A percentile compares a stretch with the other conserved stretches of the same genome.
Conservation (phyloP, 768 basidiomycete species). For the Boletus fagicola region DNA sequence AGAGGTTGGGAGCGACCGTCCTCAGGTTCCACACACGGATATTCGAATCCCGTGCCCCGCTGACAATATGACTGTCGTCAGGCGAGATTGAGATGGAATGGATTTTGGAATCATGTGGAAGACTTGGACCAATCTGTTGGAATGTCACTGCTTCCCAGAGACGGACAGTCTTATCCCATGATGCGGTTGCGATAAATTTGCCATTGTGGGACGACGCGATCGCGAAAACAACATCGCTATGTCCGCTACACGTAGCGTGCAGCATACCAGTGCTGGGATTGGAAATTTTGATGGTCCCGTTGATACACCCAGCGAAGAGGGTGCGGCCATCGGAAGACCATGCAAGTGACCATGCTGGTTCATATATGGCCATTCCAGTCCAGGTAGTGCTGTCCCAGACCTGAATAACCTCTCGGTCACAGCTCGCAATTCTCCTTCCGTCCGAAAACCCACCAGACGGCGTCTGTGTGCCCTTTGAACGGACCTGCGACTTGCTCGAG, state of each 20-base stretch:
- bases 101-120: constrained; percentile 12
- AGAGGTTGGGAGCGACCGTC: constrained; percentile 2
- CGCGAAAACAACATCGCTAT: constrained; percentile 14
- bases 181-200: constrained; percentile 28
- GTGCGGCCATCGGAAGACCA: too few species aligned
- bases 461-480: constrained; percentile 8
- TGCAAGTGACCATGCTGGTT: not conserved
- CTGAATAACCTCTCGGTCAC: constrained; percentile 17
- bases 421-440: constrained; percentile 18
- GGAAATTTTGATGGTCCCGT: too few species aligned
- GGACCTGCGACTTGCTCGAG: constrained; percentile 11
- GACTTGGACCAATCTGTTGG: constrained; percentile 17
- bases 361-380: not conserved
- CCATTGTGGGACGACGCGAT: constrained; percentile 19
- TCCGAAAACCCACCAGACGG: constrained; percentile 18
- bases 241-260: too few species aligned
- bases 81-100: constrained; percentile 19
- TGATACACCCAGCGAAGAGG: too few species aligned
- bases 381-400: constrained; percentile 16
- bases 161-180: constrained; percentile 28
- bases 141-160: constrained; percentile 26
- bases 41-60: constrained; percentile 14
- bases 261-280: too few species aligned
- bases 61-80: constrained; percentile 13
- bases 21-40: constrained; percentile 19